Evolutionary conservation across 495 filamentous ascomycete species (phyloP).

Genomic region (Parathielavia hyrcaniae): DNA sequence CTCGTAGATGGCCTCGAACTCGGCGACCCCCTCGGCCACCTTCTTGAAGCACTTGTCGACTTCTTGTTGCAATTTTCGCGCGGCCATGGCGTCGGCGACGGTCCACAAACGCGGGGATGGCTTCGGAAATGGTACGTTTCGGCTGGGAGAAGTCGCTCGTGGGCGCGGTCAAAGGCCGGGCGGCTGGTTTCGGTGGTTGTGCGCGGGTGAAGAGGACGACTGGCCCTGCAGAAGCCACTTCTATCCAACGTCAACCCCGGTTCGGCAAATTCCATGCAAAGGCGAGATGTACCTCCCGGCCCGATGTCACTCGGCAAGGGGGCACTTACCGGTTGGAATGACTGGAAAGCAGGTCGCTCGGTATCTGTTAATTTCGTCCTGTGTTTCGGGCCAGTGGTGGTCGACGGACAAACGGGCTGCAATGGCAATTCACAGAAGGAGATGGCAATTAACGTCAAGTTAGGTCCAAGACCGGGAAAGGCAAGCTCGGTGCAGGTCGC

Average conservation of each 20-base stretch:
- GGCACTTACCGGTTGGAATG: too few relatives aligned
- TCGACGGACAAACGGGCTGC: constrained; percentile 11
- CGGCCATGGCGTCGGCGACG: constrained; percentile 62
- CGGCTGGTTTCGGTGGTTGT: background rate
- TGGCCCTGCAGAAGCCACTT: constrained; percentile 1
- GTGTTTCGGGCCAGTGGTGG: background rate
- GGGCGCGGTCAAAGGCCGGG: constrained; percentile 4
- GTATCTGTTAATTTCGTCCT: too few relatives aligned
- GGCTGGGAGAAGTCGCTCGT: constrained; percentile 3
- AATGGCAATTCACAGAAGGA: constrained; percentile 11
- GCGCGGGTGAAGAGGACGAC: background rate
- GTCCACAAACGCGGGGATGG: background rate
- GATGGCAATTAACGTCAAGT: background rate
- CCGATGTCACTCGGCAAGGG: background rate
- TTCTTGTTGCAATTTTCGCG: constrained; percentile 91
- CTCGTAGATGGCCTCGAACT: constrained; percentile 89
- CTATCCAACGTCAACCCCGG: background rate
- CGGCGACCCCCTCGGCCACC: constrained; percentile 81
- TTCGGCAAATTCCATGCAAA: background rate
- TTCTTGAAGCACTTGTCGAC: constrained; percentile 99
- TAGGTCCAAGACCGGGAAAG: background rate
- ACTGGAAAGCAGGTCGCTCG: background rate
- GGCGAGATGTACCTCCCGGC: too few relatives aligned
- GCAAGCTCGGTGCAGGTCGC: constrained; percentile 8
- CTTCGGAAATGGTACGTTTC: background rate